phyloP scores from a whole-genome alignment of 1,284 basidiomycete genomes.

The Sanghuangporus baumii region DNA sequence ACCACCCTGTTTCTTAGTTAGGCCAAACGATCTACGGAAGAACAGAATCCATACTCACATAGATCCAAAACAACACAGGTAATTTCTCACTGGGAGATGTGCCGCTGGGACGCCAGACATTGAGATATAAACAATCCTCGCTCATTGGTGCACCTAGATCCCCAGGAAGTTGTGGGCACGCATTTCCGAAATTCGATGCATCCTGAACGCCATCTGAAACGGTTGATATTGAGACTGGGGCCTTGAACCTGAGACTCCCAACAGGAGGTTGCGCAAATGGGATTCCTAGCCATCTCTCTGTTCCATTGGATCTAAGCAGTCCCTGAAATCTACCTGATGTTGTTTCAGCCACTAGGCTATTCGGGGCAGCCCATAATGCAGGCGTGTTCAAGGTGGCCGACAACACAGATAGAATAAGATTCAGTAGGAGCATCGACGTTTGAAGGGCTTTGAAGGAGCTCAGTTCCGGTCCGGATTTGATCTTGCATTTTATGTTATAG shows the following conservation, averaged over 20 bases:
- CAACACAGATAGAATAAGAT: background rate
- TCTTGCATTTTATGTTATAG: background rate
- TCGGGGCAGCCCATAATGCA: background rate
- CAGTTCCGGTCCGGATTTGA: background rate
- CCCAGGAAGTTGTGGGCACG: constrained; percentile 47
- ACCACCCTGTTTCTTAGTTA: constrained; percentile 37
- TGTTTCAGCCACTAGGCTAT: constrained; percentile 12
- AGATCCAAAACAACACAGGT: constrained; percentile 48
- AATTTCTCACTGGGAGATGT: constrained; percentile 31
- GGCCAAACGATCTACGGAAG: background rate
- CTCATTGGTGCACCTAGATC: constrained; percentile 40
- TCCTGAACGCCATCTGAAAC: constrained; percentile 30
- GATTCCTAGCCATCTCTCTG: constrained; percentile 55
- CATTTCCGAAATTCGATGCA: constrained; percentile 49
- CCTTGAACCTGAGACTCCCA: constrained; percentile 49
- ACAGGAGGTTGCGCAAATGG: constrained; percentile 60
- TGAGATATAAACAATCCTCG: constrained; percentile 53
- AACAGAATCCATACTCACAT: constrained; percentile 31
- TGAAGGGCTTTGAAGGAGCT: background rate
- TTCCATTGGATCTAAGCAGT: constrained; percentile 30
- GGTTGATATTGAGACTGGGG: constrained; percentile 46
- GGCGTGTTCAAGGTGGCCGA: background rate
- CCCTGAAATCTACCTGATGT: constrained; percentile 19
- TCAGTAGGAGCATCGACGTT: background rate
- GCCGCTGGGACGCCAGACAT: constrained; percentile 40